Evolutionary conservation across 2,329 filamentous ascomycete genomes (phyloP).

Genomic region (Hirsutella thompsonii): DNA sequence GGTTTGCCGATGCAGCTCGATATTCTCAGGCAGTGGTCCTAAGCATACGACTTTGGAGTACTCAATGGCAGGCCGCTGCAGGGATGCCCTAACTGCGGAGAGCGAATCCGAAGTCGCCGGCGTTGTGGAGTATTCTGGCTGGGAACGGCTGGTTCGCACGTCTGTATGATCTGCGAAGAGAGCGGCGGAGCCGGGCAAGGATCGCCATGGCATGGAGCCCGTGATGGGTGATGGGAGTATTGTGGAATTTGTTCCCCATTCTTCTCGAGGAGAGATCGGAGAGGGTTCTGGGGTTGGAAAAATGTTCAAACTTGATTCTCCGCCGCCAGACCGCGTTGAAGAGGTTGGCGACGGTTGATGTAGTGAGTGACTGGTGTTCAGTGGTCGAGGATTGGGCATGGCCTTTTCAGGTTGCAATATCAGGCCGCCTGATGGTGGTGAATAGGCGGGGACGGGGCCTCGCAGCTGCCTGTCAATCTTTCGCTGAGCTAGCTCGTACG

Average conservation of each 20-base stretch:
- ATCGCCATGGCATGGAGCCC: conserved; percentile 13
- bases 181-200: conserved; percentile 9
- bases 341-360: conserved; percentile 7
- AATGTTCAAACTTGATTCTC: conserved; percentile 17
- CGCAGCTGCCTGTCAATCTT: conserved; percentile 39
- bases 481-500: conserved; percentile 36
- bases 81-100: conserved; percentile 3
- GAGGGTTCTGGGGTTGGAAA: conserved; percentile 31
- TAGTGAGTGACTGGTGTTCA: neutral
- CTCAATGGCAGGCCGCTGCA: conserved; percentile 38
- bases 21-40: conserved; percentile 37
- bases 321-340: conserved; percentile 9
- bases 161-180: conserved; percentile 5
- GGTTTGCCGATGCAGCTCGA: conserved; percentile 16
- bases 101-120: neutral
- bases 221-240: conserved; percentile 27
- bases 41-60: conserved; percentile 39
- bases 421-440: conserved; percentile 21
- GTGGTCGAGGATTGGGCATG: conserved; percentile 7
- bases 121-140: conserved; percentile 2
- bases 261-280: conserved; percentile 32
- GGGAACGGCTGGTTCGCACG: conserved; percentile 2
- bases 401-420: conserved; percentile 17
- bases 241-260: conserved; percentile 23
- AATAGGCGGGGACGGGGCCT: conserved; percentile 35